Percentiles rank a stretch among this genome's conserved stretches.
phyloP scores from a whole-genome alignment of 768 basidiomycete genomes.

The Pleurotus cornucopiae region DNA sequence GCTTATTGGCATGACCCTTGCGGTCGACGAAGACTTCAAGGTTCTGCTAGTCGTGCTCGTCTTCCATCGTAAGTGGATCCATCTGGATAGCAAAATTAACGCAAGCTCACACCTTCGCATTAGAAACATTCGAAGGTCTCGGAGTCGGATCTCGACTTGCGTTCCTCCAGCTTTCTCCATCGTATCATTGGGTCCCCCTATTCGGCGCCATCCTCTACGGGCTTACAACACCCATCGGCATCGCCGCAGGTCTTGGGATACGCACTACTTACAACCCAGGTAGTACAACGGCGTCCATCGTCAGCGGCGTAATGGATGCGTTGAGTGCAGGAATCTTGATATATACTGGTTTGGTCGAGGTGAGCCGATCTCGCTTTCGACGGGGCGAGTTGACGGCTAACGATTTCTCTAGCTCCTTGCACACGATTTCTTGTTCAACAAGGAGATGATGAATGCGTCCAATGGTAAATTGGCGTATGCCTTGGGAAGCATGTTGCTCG shows the following conservation, averaged over 20 bases:
- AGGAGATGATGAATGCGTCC: conserved; percentile 74
- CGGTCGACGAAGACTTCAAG: conserved; percentile 80
- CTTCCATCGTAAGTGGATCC: conserved; percentile 75
- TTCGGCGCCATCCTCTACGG: conserved; percentile 64
- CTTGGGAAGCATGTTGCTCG: conserved; percentile 72
- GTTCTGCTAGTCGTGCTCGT: conserved; percentile 85
- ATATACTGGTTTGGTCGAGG: conserved; percentile 86
- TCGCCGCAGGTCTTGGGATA: conserved; percentile 79
- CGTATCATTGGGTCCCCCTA: conserved; percentile 55
- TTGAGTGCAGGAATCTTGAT: conserved; percentile 84
- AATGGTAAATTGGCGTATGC: conserved; percentile 68
- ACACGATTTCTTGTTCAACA: conserved; percentile 92
- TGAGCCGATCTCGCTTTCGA: conserved; percentile 20
- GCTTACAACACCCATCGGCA: conserved; percentile 81
- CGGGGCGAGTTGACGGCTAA: not conserved
- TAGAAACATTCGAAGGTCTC: conserved; percentile 92
- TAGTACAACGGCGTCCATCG: conserved; percentile 70
- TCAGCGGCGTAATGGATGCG: conserved; percentile 82
- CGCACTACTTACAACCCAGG: conserved; percentile 78
- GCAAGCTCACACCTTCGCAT: not conserved
- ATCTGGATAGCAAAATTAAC: not conserved
- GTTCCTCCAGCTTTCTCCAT: conserved; percentile 54
- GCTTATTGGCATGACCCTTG: conserved; percentile 86
- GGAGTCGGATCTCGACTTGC: conserved; percentile 91
- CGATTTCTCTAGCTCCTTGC: conserved; percentile 64